phyloP scores from a whole-genome alignment of 371 early-diverging fungal genomes.

The Umbelopsis sp. region DNA sequence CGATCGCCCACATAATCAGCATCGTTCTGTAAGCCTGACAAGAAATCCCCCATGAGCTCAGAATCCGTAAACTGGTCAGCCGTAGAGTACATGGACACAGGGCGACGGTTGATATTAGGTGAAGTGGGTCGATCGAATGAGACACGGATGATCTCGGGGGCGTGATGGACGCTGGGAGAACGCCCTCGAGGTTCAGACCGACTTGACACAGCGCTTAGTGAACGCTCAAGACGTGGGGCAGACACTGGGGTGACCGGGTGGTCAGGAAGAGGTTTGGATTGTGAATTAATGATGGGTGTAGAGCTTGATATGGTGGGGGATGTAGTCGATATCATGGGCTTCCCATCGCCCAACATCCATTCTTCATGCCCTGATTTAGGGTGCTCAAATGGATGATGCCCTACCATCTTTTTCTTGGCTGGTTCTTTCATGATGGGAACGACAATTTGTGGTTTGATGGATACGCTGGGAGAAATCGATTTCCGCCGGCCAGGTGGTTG shows the following conservation, averaged over 20 bases:
- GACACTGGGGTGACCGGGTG: not conserved
- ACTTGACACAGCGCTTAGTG: not conserved
- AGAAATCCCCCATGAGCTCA: slow-evolving; percentile 51
- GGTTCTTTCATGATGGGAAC: slow-evolving; percentile 26
- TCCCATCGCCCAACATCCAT: slow-evolving; percentile 28
- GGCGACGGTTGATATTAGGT: not conserved
- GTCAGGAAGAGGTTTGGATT: not conserved
- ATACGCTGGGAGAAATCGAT: slow-evolving; percentile 34
- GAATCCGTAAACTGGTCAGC: slow-evolving; percentile 14
- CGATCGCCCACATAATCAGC: slow-evolving; percentile 50
- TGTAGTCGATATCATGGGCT: slow-evolving; percentile 47
- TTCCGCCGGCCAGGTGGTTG: slow-evolving; percentile 28
- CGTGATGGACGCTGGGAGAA: slow-evolving; percentile 17
- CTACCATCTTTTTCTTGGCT: not conserved
- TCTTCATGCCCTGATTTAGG: slow-evolving; percentile 2
- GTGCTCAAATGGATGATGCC: not conserved
- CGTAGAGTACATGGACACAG: slow-evolving; percentile 2
- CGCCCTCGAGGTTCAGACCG: not conserved
- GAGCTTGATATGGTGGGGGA: slow-evolving; percentile 48
- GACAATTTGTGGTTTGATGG: slow-evolving; percentile 43
- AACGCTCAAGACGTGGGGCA: not conserved
- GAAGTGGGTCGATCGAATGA: not conserved
- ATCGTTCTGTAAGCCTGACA: slow-evolving; percentile 40
- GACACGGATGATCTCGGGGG: slow-evolving; percentile 27
- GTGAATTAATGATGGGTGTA: slow-evolving; percentile 32